Evolutionary conservation across 352 stramenopile species (phyloP).

Genomic region (Phytopythium aichiense): DNA sequence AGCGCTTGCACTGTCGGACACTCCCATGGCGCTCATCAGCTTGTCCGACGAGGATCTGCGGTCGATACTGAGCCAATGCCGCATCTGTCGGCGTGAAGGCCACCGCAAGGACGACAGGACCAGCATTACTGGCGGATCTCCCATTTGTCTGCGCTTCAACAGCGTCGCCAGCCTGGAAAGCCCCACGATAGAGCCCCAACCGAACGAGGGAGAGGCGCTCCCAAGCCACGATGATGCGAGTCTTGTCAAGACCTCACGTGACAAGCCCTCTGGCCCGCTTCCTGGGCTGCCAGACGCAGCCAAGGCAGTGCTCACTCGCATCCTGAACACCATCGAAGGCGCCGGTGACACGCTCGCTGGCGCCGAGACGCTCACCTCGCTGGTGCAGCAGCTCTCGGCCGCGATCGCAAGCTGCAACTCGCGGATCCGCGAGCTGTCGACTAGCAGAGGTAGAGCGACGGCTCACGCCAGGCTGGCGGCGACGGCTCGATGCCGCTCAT

Average conservation of each 20-base stretch:
- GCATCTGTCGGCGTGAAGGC: not conserved
- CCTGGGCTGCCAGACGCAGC: slow-evolving; percentile 18
- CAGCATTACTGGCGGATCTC: not conserved
- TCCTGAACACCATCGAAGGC: slow-evolving; percentile 9
- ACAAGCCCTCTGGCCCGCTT: slow-evolving; percentile 4
- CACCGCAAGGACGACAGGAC: not conserved
- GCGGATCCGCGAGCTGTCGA: slow-evolving; percentile 25
- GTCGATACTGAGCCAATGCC: not conserved
- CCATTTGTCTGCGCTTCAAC: not conserved
- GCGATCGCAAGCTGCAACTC: slow-evolving; percentile 35
- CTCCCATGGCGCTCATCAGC: not conserved
- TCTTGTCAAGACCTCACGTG: not conserved
- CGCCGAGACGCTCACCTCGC: slow-evolving; percentile 1
- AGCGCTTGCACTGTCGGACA: not conserved
- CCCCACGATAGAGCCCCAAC: not conserved
- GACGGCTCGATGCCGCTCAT: slow-evolving; percentile 31
- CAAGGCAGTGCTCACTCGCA: slow-evolving; percentile 8
- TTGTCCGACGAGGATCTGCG: not conserved
- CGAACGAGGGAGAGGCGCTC: not conserved
- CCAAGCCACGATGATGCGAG: not conserved
- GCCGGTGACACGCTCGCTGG: slow-evolving; percentile 4
- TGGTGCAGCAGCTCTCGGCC: slow-evolving; percentile 13
- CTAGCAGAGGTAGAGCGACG: not conserved
- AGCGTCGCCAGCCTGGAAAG: not conserved
- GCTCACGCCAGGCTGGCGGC: slow-evolving; percentile 10